Evolutionary conservation across 257 asterid species (phyloP).

Genomic region (Nicotiana undulata): DNA sequence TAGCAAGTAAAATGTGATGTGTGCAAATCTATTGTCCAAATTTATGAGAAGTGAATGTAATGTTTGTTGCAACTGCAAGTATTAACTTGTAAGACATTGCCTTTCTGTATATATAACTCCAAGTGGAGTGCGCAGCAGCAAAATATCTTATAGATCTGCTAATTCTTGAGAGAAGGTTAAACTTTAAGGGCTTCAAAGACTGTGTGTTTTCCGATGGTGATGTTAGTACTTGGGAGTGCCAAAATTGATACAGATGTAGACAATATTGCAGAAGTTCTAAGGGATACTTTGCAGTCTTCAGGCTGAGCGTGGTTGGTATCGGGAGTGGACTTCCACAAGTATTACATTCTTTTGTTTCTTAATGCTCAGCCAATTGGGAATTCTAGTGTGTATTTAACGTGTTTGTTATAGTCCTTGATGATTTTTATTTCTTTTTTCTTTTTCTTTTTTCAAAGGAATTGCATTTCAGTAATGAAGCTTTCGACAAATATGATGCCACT

Average conservation of each 20-base stretch:
- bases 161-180: not conserved
- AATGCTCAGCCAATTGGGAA: not conserved
- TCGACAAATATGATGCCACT: too few species aligned
- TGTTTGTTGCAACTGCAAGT: not conserved
- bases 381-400: not conserved
- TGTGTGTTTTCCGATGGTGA: not conserved
- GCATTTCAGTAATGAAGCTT: too few species aligned
- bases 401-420: too few species aligned
- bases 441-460: too few species aligned
- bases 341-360: not conserved
- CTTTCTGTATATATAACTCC: not conserved
- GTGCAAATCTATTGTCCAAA: not conserved
- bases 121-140: not conserved
- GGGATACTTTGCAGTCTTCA: not conserved
- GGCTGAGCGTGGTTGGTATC: not conserved
- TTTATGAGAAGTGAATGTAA: not conserved
- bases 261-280: not conserved
- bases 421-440: too few species aligned
- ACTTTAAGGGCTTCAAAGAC: not conserved
- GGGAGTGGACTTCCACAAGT: not conserved
- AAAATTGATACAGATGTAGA: not conserved
- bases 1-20: not conserved
- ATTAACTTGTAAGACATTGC: not conserved
- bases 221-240: not conserved
- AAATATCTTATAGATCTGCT: not conserved